Conservation (phyloP, 768 basidiomycete genomes). For the Dentipellis sp. region DNA sequence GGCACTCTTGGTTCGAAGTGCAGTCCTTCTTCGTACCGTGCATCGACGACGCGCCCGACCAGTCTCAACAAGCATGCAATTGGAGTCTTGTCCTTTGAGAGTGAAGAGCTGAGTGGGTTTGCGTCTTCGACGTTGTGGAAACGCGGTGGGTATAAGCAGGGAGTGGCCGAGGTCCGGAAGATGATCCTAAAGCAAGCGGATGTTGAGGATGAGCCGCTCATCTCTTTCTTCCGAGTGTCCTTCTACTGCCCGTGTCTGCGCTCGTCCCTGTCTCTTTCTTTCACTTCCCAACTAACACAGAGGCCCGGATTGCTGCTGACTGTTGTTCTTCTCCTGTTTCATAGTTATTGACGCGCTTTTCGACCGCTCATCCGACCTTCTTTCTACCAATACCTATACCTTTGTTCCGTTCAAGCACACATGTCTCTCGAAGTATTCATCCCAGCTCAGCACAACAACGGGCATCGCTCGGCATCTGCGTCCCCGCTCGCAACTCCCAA, state of each 20-base stretch:
- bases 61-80: no score
- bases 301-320: background rate
- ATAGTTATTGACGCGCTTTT: background rate
- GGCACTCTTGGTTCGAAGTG: background rate
- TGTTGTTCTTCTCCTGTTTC: background rate
- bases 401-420: background rate
- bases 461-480: background rate
- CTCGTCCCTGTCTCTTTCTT: background rate
- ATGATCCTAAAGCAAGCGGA: background rate
- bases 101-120: no score
- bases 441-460: background rate
- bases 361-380: background rate
- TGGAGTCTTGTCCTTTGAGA: no score
- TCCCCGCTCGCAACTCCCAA: slow-evolving; percentile 1
- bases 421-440: background rate
- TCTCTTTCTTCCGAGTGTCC: background rate
- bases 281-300: background rate
- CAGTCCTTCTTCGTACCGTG: no score
- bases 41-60: no score
- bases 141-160: background rate
- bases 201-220: background rate
- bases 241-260: background rate
- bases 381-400: background rate
- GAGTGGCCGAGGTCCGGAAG: background rate
- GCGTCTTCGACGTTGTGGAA: background rate